Base-by-base conservation (phyloP, 495 filamentous ascomycete species). In the Xylaria venustula region DNA sequence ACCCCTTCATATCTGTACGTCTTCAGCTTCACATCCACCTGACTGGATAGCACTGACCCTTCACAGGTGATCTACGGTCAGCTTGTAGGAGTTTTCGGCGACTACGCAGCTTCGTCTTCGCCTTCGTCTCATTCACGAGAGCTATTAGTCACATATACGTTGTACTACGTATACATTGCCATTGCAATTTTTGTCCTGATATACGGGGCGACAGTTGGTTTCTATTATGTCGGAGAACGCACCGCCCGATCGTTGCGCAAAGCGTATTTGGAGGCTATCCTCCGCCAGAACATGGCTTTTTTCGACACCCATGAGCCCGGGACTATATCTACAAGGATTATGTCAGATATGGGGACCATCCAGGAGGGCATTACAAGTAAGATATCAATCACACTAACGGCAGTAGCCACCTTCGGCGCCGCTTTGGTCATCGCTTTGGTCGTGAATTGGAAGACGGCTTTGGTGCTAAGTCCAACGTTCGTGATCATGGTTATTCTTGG, bases 351-450 rank as follows among this genome's bases (percentile, higher is more conserved):
- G 37, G 83, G 82, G 45, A 68, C 70, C 1, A 71, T 92, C 26
- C 88, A 91, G 64, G 87, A 90, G 63, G 89, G 88, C 52, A 82
- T 92, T 41, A 90, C 89, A 0, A 86, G 90, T 66, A 92, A 91
- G 70, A 76, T 91, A 42, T 83, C 82, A 3, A 74, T 92, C 28
- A 88, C 87, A 0, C 55, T 92, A 20, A 84, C 79, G 6, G 85
- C 87, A n/a, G 19, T 88, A 1, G 79, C 88, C 0, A 88, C 87
- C 3, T 91, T 92, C 67, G 71, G 89, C 52, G 84, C 88, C 7
- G 89, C 88, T 15, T 90, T 91, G 62, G 77, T 92, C 47, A 87
- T 92, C 52, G 87, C 83, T 17, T 90, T 89, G 63, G 74, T 89
- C 75, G 87, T 87, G 63, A 85, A 81, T 56, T 90, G 88, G 81